These are phyloP conservation scores for Ascochyta koolunga DNA, from an alignment of 2,329 filamentous ascomycete genomes.

Conservation along the genomic window DNA sequence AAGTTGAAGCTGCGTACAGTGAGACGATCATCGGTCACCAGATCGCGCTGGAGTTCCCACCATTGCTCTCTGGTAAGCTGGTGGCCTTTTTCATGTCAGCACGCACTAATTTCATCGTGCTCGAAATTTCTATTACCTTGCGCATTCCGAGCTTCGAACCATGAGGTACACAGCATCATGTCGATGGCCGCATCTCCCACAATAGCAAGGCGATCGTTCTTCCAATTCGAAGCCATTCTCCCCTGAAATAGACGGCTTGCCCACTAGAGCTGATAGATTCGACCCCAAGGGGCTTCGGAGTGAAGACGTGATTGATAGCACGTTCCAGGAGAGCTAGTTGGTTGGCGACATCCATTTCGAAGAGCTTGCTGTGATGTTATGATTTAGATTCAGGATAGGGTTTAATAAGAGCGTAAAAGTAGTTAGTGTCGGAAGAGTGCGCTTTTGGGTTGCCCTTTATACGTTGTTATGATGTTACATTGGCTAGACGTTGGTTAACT, in stretches of 20 bases:
- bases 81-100: not conserved
- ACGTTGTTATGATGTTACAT: no score
- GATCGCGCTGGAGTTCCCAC: not conserved
- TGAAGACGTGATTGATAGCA: constrained; percentile 14
- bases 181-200: constrained; percentile 17
- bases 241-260: not conserved
- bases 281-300: constrained; percentile 13
- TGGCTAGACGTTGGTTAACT: no score
- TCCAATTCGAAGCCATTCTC: not conserved
- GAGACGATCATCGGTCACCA: not conserved
- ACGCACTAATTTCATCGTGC: no score
- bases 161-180: constrained; percentile 13
- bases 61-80: not conserved
- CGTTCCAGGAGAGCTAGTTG: not conserved
- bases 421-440: no score
- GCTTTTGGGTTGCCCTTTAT: no score
- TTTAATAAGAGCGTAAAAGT: no score
- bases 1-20: not conserved
- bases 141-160: constrained; percentile 13
- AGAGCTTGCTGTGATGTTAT: no score
- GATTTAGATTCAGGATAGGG: no score
- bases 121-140: constrained; percentile 1
- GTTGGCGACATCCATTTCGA: no score
- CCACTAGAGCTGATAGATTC: constrained; percentile 11
- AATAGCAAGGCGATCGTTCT: constrained; percentile 20